Evolutionary conservation across 805 yeast genomes (phyloP).

Genomic region (Cyberlindnera mrakii): DNA sequence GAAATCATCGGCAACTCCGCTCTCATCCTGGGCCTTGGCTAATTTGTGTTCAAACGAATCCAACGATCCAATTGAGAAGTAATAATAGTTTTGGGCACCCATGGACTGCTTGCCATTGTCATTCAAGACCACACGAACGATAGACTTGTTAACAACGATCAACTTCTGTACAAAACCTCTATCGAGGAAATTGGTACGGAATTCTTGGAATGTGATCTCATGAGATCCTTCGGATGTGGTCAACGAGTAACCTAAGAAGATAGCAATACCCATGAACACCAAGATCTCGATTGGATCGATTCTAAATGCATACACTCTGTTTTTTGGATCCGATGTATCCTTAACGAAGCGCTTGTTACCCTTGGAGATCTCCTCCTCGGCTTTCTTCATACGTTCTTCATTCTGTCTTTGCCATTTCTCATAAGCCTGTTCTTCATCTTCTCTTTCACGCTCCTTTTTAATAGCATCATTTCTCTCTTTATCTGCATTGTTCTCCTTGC

Average conservation of each 20-base stretch:
- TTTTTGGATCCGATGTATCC: conserved; percentile 26
- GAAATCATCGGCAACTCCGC: conserved; percentile 52
- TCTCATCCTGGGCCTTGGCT: conserved; percentile 67
- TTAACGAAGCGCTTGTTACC: conserved; percentile 18
- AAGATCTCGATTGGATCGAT: conserved; percentile 30
- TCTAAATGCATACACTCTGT: conserved; percentile 25
- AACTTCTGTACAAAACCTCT: conserved; percentile 72
- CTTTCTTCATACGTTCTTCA: conserved; percentile 16
- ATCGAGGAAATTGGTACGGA: conserved; percentile 65
- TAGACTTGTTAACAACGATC: conserved; percentile 68
- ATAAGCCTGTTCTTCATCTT: conserved; percentile 7
- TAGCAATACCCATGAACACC: conserved; percentile 25
- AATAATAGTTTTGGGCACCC: conserved; percentile 34
- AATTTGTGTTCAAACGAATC: conserved; percentile 82
- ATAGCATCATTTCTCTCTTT: conserved; percentile 6
- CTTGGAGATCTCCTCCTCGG: conserved; percentile 11
- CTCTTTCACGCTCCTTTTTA: conserved; percentile 7
- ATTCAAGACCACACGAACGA: conserved; percentile 66
- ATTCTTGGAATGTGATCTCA: conserved; percentile 90
- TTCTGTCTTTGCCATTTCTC: conserved; percentile 6
- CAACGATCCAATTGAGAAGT: conserved; percentile 82
- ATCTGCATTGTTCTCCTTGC: conserved; percentile 4
- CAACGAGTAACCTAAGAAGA: conserved; percentile 26
- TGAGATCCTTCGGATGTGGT: conserved; percentile 28
- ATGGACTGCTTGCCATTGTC: conserved; percentile 51